phyloP scores from a whole-genome alignment of 352 stramenopile species.

The Globisporangium acanthophoron region DNA sequence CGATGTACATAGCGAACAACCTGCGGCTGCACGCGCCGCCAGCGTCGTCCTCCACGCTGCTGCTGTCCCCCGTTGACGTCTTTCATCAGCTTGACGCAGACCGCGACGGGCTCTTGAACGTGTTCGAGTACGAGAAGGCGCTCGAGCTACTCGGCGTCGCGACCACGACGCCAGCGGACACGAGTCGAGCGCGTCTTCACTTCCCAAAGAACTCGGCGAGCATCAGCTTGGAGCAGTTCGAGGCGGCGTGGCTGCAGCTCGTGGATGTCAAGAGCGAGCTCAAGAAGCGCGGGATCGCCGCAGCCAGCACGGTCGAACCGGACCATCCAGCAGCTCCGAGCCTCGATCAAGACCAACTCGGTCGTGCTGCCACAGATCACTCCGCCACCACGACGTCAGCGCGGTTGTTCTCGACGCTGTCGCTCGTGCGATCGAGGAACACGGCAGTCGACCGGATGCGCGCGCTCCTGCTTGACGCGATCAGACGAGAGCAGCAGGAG shows the following conservation, averaged over 20 bases:
- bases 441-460: conserved; percentile 23
- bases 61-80: conserved; percentile 46
- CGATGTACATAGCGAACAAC: conserved; percentile 72
- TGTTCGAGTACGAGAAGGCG: conserved; percentile 63
- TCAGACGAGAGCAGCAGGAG: conserved; percentile 38
- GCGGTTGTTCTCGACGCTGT: conserved; percentile 1
- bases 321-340: no score
- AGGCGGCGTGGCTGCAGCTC: conserved; percentile 43
- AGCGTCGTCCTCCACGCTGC: conserved; percentile 8
- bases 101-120: conserved; percentile 50
- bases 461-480: conserved; percentile 26
- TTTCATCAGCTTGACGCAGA: conserved; percentile 60
- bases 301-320: neutral
- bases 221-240: conserved; percentile 53
- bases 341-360: no score
- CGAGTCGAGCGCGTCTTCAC: conserved; percentile 14
- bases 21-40: conserved; percentile 25
- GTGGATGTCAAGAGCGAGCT: conserved; percentile 42
- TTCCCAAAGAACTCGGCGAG: conserved; percentile 29
- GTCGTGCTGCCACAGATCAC: no score
- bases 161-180: conserved; percentile 11
- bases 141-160: conserved; percentile 41
- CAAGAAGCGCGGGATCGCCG: conserved; percentile 25
- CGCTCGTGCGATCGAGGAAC: conserved; percentile 1
- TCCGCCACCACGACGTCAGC: neutral